Percentiles rank a stretch among this genome's conserved stretches.
phyloP scores from a whole-genome alignment of 148 eudicot species.

The Fagopyrum esculentum region DNA sequence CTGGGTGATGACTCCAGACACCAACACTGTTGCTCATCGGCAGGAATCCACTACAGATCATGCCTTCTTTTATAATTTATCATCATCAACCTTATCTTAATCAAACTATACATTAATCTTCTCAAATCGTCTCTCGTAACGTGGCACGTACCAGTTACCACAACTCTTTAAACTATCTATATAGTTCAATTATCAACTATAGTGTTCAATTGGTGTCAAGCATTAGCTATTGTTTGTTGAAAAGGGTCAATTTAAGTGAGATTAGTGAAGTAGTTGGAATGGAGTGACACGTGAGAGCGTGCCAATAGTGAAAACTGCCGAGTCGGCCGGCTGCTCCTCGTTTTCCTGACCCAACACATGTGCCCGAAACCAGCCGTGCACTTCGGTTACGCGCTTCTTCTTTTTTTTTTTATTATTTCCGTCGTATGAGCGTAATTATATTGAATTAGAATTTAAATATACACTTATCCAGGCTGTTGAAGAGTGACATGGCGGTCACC shows the following conservation, averaged over 20 bases:
- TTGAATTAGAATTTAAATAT: background rate
- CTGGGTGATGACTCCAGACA: background rate
- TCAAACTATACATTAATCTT: background rate
- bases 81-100: constrained; percentile 2
- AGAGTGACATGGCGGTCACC: constrained; percentile 30
- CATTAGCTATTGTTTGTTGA: background rate
- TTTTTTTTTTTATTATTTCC: background rate
- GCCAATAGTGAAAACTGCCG: constrained; percentile 17
- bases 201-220: no score
- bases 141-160: background rate
- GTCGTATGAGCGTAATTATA: background rate
- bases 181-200: background rate
- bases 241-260: background rate
- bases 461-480: constrained; percentile 3
- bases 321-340: constrained; percentile 21
- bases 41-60: background rate
- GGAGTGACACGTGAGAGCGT: background rate
- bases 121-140: background rate
- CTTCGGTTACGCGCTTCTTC: constrained; percentile 16
- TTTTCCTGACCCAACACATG: constrained; percentile 12
- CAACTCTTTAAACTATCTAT: background rate
- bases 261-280: constrained; percentile 3
- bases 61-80: background rate
- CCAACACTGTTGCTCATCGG: background rate
- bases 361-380: constrained; percentile 32